Evolutionary conservation across 805 yeast species (phyloP), one percentile per base, ranked within the genome.

Genomic region (Candida palmyrensis): DNA sequence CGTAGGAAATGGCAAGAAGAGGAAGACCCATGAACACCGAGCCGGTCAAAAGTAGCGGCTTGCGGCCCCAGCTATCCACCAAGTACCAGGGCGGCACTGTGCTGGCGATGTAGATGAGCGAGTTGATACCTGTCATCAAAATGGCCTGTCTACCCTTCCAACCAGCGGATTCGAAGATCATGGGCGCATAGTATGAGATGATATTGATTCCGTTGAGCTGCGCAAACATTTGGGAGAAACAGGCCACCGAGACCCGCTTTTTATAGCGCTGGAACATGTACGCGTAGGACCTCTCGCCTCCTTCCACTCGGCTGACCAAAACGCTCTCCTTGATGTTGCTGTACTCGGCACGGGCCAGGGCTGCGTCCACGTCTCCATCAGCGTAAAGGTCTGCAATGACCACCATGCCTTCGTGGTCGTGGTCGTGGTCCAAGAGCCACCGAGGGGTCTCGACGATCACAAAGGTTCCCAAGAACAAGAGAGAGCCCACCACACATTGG

Each of bases 151-250:
- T 68, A 17, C 96, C 96, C 6, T 71, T 59, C 96, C 96, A 89
- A 18, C 97, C 97, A 3, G 96, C 96, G 46, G 84, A 84, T 55
- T 89, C 96, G 57, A 88, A 89, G 30, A 88, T 95, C 57, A 89
- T 63, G 2, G 96, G 96, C 2, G 96, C 96, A 61, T 88, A 88
- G 59, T 89, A 89, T 1, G 94, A 80, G 35, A 89, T 85, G 32
- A 89, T 90, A 51, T 88, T 89, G 57, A 88, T 89, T 48, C 97
- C 97, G 55, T 88, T 84, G 54, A 89, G 66, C 58, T 89, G 96
- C 3, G 97, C 96, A 67, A 89, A 87, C 65, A 86, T 77, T 53
- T 85, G 95, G 2, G 95, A 82, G 22, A 87, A 77, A 77, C 92
- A 86, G 2, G 95, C 96, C 41, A 89, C 83, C 22, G 87, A 68